Base-by-base conservation (phyloP, 345 rosid species). In the Physaria fendleri region DNA sequence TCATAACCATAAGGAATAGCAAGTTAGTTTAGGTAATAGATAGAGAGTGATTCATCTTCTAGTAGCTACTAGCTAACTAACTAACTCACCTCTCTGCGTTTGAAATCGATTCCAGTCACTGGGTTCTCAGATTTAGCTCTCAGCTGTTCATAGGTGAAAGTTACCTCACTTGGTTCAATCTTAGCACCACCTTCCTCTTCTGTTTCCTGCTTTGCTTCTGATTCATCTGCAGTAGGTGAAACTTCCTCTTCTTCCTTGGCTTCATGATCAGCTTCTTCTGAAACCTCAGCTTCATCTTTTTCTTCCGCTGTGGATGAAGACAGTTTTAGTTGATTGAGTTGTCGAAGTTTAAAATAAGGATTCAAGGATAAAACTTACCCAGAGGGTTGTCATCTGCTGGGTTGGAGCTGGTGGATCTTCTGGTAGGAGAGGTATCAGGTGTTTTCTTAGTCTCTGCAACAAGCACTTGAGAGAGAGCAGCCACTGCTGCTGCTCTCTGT, bases 401-500 rank as follows among this genome's bases (percentile, higher is more conserved):
- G 66, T 78, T 78, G 42, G 75, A 64, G 42, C 59, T 78, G 6
- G 64, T 69, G 13, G 74, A 69, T 55, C 74, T 55, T 69, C 74
- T 54, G 46, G 78, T 60, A 37, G 99, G 95, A 62, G 96, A 83
- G 54, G 48, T 56, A 62, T 79, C 93, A 5, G 88, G 85, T 11
- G 91, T 64, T 68, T 62, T 66, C 73, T 80, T 80, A 66, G 74
- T 85, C 68, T 93, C 99, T 16, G 97, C 97, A 20, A 88, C 80
- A 58, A 93, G 99, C 65, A 89, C 97, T 23, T 78, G 73, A 15
- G 97, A 93, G 63, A 93, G 91, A 59, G 97, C 99, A 28, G 99
- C 99, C 40, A 89, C 95, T 49, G 99, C 99, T 53, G 99, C 99
- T 34, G 94, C 91, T 76, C 94, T 87, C 71, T 93, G 99, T 18